Evolutionary conservation across 108 stramenopile genomes (phyloP).

Genomic region (Pseudonitzschia pungens): DNA sequence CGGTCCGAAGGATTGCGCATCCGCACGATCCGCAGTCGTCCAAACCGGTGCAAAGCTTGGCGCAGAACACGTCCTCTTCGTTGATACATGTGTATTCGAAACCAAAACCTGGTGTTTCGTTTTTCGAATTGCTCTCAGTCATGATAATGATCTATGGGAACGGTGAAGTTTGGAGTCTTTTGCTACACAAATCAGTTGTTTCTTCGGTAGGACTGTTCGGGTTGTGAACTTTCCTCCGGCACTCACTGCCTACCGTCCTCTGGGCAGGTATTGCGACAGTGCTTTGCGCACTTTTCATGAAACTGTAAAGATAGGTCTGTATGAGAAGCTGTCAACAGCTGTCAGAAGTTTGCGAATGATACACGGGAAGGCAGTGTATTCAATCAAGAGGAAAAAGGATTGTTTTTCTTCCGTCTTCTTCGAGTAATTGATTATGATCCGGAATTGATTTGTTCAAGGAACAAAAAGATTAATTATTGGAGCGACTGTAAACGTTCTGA

Average conservation of each 20-base stretch:
- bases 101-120: neutral
- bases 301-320: no score
- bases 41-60: constrained; percentile 22
- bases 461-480: no score
- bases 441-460: no score
- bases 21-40: constrained; percentile 43
- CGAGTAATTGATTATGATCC: no score
- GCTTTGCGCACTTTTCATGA: no score
- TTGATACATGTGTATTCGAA: neutral
- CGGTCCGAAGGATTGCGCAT: constrained; percentile 29
- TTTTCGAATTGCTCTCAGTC: neutral
- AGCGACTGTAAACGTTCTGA: no score
- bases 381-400: no score
- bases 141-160: neutral
- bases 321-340: no score
- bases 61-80: constrained; percentile 15
- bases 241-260: neutral
- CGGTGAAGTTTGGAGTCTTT: neutral
- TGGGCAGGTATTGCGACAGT: no score
- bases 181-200: neutral
- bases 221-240: neutral
- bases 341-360: no score
- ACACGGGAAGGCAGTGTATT: no score
- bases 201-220: neutral
- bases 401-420: no score